These are phyloP conservation scores for Manihot esculenta DNA, from an alignment of 441 rosid species.

Conservation along the genomic window DNA sequence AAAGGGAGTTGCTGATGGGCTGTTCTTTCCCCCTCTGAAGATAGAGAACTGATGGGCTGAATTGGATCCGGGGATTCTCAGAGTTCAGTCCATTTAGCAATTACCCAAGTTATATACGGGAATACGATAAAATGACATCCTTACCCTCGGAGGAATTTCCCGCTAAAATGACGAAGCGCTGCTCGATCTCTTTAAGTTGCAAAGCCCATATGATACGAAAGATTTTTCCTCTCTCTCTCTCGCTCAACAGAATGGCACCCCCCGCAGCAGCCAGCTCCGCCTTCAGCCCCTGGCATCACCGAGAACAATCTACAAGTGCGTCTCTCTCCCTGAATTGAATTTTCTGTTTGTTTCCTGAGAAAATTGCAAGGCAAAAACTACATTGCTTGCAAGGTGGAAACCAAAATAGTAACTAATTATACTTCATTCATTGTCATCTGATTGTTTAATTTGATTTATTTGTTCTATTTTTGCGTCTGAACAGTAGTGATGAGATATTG, in stretches of 20 bases:
- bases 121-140: conserved; percentile 4
- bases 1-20: too few species aligned
- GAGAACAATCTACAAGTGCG: conserved; percentile 50
- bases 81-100: too few species aligned
- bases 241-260: conserved; percentile 34
- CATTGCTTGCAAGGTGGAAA: neutral
- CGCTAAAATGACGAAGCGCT: conserved; percentile 40
- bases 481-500: neutral
- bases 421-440: neutral
- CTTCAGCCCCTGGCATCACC: conserved; percentile 23
- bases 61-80: neutral
- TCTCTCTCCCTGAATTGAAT: neutral
- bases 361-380: neutral
- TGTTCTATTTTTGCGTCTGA: neutral
- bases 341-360: conserved; percentile 10
- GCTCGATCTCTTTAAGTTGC: too few species aligned
- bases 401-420: neutral
- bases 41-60: too few species aligned
- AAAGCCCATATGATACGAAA: too few species aligned
- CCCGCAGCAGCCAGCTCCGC: conserved; percentile 31
- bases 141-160: conserved; percentile 32
- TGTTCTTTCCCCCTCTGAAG: too few species aligned
- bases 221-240: neutral
- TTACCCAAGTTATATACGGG: neutral
- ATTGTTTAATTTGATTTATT: neutral